Conservation (phyloP, 805 yeast species). For the Kuraishia capsulata region DNA sequence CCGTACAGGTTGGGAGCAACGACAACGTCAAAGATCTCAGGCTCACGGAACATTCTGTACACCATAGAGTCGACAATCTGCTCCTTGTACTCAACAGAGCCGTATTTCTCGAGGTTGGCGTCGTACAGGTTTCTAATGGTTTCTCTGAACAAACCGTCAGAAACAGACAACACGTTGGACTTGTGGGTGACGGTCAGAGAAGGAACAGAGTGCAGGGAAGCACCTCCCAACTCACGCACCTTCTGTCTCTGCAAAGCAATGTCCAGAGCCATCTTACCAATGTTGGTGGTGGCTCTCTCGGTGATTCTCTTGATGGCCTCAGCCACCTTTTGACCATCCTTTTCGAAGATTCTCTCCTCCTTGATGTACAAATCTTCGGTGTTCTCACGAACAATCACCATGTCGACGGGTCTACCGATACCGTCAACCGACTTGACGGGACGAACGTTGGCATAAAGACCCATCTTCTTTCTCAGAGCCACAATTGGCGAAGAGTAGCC, state of each 20-base stretch:
- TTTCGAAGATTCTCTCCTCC: conserved; percentile 72
- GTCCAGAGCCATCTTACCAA: conserved; percentile 86
- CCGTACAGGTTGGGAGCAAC: conserved; percentile 99
- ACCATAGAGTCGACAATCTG: conserved; percentile 99
- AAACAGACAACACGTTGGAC: conserved; percentile 84
- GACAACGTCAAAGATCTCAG: conserved; percentile 92
- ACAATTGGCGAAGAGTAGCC: conserved; percentile 99
- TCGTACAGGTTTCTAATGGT: conserved; percentile 55
- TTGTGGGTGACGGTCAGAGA: conserved; percentile 90
- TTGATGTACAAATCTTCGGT: conserved; percentile 96
- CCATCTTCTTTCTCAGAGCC: conserved; percentile 93
- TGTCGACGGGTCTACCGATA: conserved; percentile 82
- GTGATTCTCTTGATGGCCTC: conserved; percentile 97
- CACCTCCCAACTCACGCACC: conserved; percentile 55
- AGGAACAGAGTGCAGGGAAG: conserved; percentile 45
- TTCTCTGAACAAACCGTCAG: conserved; percentile 96
- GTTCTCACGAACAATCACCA: conserved; percentile 97
- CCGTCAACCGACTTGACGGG: conserved; percentile 93
- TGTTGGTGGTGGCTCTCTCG: conserved; percentile 76
- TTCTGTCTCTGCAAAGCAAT: conserved; percentile 88
- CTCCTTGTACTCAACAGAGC: conserved; percentile 66
- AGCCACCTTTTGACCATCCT: conserved; percentile 84
- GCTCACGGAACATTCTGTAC: conserved; percentile 97
- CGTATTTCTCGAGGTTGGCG: conserved; percentile 48
- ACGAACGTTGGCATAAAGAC: conserved; percentile 92